Percentiles rank a stretch among this genome's conserved stretches.
phyloP scores from a whole-genome alignment of 805 yeast genomes.

The Wickerhamomyces subpelliculosus region DNA sequence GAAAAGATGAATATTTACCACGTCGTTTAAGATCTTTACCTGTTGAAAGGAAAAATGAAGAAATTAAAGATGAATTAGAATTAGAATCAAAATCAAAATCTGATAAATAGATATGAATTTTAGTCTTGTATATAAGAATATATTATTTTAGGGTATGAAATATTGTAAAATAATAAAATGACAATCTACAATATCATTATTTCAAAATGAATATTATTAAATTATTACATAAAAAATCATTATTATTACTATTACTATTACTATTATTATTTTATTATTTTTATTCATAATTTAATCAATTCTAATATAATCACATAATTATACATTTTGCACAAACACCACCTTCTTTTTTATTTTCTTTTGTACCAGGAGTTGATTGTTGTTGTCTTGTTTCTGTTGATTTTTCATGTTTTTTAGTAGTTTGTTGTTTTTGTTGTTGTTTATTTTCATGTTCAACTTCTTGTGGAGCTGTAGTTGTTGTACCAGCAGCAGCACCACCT shows the following conservation, averaged over 20 bases:
- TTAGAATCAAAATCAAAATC: neutral
- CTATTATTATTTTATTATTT: constrained; percentile 5
- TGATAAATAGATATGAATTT: constrained; percentile 3
- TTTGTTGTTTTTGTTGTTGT: neutral
- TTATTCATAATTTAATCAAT: neutral
- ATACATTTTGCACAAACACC: constrained; percentile 23
- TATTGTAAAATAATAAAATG: too few relatives aligned
- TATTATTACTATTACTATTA: too few relatives aligned
- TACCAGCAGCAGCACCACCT: constrained; percentile 8
- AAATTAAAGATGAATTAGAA: too few relatives aligned
- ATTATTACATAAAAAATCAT: too few relatives aligned
- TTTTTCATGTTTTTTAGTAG: neutral
- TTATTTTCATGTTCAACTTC: neutral
- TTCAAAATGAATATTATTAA: too few relatives aligned
- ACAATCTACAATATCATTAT: too few relatives aligned
- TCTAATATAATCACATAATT: constrained; percentile 20
- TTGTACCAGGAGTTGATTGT: constrained; percentile 8
- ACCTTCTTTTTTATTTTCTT: constrained; percentile 17
- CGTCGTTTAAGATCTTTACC: constrained; percentile 51
- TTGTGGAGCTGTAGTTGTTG: constrained; percentile 3
- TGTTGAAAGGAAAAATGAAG: constrained; percentile 28
- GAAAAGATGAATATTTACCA: constrained; percentile 48
- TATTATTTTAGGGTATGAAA: constrained; percentile 2
- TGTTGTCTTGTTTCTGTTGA: neutral
- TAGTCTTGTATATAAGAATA: neutral